A percentile compares a stretch with the other conserved stretches of the same genome.
Evolutionary conservation across 768 basidiomycete genomes (phyloP).

Genomic region (Termitomyces sp.): DNA sequence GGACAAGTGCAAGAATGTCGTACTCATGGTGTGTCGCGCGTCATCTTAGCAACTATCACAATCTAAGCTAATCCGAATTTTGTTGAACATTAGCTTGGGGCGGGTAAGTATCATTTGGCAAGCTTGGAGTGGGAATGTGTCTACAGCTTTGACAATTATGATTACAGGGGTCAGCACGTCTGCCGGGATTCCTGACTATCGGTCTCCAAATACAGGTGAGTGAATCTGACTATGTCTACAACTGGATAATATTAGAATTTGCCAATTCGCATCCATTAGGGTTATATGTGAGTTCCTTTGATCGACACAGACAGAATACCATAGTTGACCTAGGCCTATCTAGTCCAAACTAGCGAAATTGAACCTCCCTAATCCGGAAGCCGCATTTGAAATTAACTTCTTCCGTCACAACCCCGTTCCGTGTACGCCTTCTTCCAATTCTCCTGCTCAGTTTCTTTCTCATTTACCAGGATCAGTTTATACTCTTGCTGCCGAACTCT

Average conservation of each 20-base stretch:
- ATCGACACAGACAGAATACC: background rate
- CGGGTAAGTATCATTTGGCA: conserved; percentile 38
- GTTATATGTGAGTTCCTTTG: conserved; percentile 39
- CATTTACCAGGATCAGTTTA: conserved; percentile 53
- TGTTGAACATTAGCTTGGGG: conserved; percentile 47
- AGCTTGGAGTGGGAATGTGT: too few species aligned
- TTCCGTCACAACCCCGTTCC: conserved; percentile 78
- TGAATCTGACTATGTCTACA: background rate
- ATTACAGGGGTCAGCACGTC: conserved; percentile 64
- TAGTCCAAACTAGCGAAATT: conserved; percentile 75
- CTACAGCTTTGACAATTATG: background rate
- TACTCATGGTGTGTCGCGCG: conserved; percentile 58
- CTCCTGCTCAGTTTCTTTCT: background rate
- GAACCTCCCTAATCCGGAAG: conserved; percentile 88
- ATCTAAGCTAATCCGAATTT: background rate
- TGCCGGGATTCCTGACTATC: conserved; percentile 87
- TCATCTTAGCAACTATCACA: background rate
- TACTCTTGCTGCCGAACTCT: conserved; percentile 87
- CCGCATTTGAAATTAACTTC: conserved; percentile 89
- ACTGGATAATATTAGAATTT: background rate
- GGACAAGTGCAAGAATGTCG: conserved; percentile 58
- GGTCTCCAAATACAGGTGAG: conserved; percentile 79
- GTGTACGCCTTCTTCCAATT: conserved; percentile 41
- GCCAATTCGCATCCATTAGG: conserved; percentile 24
- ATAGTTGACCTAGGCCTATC: background rate